Percentiles rank a stretch among this genome's conserved stretches.
phyloP scores from a whole-genome alignment of 768 basidiomycete species.

The Termitomyces sp. region DNA sequence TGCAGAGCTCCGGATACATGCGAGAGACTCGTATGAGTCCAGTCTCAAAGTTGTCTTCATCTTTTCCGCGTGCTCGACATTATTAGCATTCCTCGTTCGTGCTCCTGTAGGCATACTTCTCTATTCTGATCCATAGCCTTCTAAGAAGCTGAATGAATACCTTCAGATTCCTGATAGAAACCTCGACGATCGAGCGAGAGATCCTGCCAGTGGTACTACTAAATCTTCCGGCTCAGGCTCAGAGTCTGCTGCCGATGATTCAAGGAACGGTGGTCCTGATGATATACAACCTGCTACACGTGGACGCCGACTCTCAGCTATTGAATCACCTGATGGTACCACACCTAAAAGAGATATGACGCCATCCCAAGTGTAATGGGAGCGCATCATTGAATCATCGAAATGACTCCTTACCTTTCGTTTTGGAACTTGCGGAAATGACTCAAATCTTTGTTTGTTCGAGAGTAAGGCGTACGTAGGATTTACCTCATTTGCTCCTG shows the following conservation, averaged over 20 bases:
- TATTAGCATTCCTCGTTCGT: slow-evolving; percentile 57
- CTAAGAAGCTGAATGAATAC: not conserved
- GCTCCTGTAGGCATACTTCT: slow-evolving; percentile 58
- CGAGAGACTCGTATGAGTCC: slow-evolving; percentile 59
- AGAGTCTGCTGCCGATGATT: slow-evolving; percentile 13
- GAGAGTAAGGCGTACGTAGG: too few relatives aligned
- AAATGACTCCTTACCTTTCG: too few relatives aligned
- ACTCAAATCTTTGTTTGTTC: too few relatives aligned
- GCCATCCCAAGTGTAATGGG: too few relatives aligned
- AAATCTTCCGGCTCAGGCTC: slow-evolving; percentile 6
- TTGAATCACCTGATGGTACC: slow-evolving; percentile 41
- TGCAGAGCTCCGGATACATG: slow-evolving; percentile 45
- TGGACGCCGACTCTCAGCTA: slow-evolving; percentile 43
- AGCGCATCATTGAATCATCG: not conserved
- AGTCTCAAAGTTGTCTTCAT: slow-evolving; percentile 61
- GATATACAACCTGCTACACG: slow-evolving; percentile 8
- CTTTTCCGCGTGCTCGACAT: slow-evolving; percentile 54
- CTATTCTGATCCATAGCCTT: not conserved
- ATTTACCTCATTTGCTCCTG: too few relatives aligned
- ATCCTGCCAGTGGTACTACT: slow-evolving; percentile 5
- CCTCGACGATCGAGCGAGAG: slow-evolving; percentile 27
- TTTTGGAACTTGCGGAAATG: too few relatives aligned
- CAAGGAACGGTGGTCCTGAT: slow-evolving; percentile 11
- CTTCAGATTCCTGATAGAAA: slow-evolving; percentile 40
- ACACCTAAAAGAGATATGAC: slow-evolving; percentile 39